phyloP scores from a whole-genome alignment of 192 early-diverging fungal genomes.

The Coemansia javaensis region DNA sequence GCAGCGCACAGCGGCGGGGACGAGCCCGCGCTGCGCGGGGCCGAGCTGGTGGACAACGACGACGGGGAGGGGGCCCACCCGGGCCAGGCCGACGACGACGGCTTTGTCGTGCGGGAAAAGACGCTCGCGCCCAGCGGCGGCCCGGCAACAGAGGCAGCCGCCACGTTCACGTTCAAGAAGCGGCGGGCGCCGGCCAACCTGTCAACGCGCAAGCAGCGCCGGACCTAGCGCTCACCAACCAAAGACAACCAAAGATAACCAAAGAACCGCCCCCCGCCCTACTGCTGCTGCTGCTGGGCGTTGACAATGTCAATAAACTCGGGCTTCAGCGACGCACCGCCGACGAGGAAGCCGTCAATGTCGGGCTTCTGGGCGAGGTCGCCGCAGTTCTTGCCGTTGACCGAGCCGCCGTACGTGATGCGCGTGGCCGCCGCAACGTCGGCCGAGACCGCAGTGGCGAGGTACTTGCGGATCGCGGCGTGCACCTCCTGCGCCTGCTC shows the following conservation, averaged over 20 bases:
- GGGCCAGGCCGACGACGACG: too few species aligned
- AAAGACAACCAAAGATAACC: not conserved
- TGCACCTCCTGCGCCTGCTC: constrained; percentile 98
- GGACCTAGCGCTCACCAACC: constrained; percentile 10
- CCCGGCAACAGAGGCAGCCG: not conserved
- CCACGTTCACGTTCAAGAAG: constrained; percentile 30
- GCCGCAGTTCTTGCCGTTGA: constrained; percentile 80
- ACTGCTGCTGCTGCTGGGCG: too few species aligned
- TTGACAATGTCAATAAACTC: constrained; percentile 73
- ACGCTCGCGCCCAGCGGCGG: constrained; percentile 1
- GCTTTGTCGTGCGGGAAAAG: constrained; percentile 41
- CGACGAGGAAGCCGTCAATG: constrained; percentile 99
- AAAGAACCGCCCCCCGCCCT: not conserved
- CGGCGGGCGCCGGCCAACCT: constrained; percentile 26
- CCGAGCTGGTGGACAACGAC: constrained; percentile 30
- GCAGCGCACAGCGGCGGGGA: not conserved
- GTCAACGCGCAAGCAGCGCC: constrained; percentile 25
- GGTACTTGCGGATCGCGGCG: constrained; percentile 79
- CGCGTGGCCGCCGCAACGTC: constrained; percentile 84
- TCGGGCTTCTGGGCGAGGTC: constrained; percentile 79
- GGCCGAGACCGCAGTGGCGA: constrained; percentile 75
- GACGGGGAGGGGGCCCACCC: constrained; percentile 4
- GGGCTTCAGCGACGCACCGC: constrained; percentile 94
- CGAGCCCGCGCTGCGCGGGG: constrained; percentile 7
- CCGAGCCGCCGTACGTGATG: constrained; percentile 96